Evolutionary conservation across 1,284 basidiomycete species (phyloP).

Genomic region (Cystobasidiaceae sp.): DNA sequence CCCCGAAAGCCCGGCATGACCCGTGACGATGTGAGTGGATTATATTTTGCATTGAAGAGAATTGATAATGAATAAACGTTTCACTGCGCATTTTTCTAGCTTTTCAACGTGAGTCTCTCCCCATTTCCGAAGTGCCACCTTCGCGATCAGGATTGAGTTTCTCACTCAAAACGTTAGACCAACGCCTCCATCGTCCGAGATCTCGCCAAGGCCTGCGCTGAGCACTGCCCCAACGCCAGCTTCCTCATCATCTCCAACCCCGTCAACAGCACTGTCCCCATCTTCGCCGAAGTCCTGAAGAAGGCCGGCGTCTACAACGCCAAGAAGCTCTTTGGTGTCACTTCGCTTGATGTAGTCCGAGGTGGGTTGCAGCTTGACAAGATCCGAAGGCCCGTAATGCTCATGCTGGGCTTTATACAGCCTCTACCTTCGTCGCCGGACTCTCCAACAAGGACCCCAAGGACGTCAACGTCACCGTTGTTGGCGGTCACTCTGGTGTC

Average conservation of each 20-base stretch:
- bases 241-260: constrained; percentile 86
- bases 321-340: constrained; percentile 57
- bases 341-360: constrained; percentile 87
- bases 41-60: background rate
- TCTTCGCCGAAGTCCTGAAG: constrained; percentile 87
- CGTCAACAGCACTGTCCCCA: constrained; percentile 82
- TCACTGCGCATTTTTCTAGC: no score
- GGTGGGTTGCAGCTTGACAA: background rate
- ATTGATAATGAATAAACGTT: background rate
- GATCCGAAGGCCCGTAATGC: background rate
- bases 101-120: constrained; percentile 82
- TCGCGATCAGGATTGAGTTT: no score
- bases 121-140: no score
- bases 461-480: constrained; percentile 71
- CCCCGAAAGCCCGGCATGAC: constrained; percentile 82
- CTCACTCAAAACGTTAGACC: no score
- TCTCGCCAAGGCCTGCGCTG: constrained; percentile 81
- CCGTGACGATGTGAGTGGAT: constrained; percentile 67
- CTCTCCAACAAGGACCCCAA: constrained; percentile 61
- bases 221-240: constrained; percentile 81
- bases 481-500: constrained; percentile 92
- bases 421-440: constrained; percentile 80
- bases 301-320: constrained; percentile 93
- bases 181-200: constrained; percentile 95
- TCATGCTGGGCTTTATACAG: constrained; percentile 52